These are phyloP conservation scores for Biancaea sappan DNA, from an alignment of 306 rosid genomes.

Conservation along the genomic window DNA sequence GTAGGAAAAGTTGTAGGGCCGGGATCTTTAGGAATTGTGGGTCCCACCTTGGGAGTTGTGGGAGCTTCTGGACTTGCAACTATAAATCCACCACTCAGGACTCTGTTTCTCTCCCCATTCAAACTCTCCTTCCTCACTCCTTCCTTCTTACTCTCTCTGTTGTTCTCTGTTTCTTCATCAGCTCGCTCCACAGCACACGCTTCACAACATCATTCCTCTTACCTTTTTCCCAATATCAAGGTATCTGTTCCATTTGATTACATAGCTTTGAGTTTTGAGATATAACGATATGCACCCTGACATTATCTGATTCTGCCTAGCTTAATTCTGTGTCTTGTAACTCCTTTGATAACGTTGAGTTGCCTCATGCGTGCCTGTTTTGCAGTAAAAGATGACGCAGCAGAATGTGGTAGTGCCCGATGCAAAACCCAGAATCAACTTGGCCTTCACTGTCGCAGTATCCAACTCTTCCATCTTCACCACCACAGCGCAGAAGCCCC, in stretches of 20 bases:
- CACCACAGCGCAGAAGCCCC: constrained; percentile 53
- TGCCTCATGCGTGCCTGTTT: constrained; percentile 20
- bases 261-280: background rate
- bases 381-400: constrained; percentile 64
- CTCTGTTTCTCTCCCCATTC: constrained; percentile 36
- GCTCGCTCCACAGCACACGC: background rate
- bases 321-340: too few relatives aligned
- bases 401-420: constrained; percentile 70
- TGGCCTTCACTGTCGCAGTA: constrained; percentile 41
- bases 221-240: constrained; percentile 6
- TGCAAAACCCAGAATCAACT: constrained; percentile 38
- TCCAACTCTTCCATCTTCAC: constrained; percentile 34
- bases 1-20: constrained; percentile 14
- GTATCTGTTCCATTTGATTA: background rate
- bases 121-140: background rate
- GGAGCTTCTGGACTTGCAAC: constrained; percentile 36
- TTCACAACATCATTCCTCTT: background rate
- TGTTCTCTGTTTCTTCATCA: background rate
- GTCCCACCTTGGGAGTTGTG: constrained; percentile 36
- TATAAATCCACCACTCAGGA: constrained; percentile 55
- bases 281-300: too few relatives aligned
- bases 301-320: too few relatives aligned
- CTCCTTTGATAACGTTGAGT: constrained; percentile 1
- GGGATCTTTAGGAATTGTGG: constrained; percentile 22
- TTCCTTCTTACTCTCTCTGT: background rate